Evolutionary conservation across 495 filamentous ascomycete genomes (phyloP).

Genomic region (Penicillium lagena): DNA sequence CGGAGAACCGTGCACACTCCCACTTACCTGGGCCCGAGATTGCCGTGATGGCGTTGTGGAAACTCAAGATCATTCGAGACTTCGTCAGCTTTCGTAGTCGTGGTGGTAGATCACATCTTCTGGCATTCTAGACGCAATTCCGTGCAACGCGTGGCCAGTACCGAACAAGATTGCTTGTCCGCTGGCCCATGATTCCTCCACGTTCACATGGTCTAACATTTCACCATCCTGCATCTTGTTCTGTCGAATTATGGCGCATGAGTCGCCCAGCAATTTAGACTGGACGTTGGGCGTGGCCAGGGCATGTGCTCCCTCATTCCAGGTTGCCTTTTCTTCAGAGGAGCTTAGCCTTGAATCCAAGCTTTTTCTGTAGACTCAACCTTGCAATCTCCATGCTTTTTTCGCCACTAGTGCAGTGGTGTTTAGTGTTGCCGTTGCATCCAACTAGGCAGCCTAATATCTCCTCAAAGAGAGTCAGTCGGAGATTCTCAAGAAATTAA

Average conservation of each 20-base stretch:
- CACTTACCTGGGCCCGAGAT: no score
- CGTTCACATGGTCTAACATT: neutral
- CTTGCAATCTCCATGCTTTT: no score
- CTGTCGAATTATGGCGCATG: neutral
- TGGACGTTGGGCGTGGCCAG: neutral
- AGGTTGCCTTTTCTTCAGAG: no score
- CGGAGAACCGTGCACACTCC: no score
- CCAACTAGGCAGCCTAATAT: neutral
- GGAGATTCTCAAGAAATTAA: no score
- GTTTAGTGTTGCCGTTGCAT: slow-evolving; percentile 2
- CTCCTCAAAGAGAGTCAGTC: no score
- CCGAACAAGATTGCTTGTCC: neutral
- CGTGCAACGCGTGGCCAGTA: slow-evolving; percentile 10
- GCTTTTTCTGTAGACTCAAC: no score
- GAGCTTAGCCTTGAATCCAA: no score
- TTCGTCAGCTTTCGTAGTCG: no score
- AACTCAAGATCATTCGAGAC: no score
- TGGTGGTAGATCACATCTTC: no score
- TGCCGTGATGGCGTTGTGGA: no score
- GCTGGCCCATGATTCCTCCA: neutral
- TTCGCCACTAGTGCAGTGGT: neutral
- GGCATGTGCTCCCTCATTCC: neutral
- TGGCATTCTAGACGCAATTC: neutral
- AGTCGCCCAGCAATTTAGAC: neutral
- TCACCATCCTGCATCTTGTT: neutral